Evolutionary conservation across 2,329 filamentous ascomycete species (phyloP).

Genomic region (Aspergillus sergii): DNA sequence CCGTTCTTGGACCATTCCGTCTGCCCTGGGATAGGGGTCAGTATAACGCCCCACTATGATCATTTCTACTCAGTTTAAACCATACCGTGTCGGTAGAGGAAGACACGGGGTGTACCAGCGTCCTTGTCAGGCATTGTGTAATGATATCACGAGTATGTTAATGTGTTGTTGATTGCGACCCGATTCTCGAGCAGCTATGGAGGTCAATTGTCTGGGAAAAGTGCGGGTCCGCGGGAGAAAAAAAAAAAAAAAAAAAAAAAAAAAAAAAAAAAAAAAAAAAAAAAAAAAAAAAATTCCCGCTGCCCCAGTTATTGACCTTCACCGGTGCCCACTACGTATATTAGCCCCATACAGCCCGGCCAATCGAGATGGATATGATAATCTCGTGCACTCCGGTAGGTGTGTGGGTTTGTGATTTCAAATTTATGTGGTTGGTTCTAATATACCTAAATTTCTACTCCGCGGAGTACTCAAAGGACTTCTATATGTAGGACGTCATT

Average conservation of each 20-base stretch:
- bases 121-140: constrained; percentile 40
- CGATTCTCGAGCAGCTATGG: not conserved
- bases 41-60: not conserved
- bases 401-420: not conserved
- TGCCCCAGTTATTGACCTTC: not conserved
- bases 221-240: not conserved
- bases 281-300: not conserved
- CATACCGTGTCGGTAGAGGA: constrained; percentile 42
- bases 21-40: constrained; percentile 23
- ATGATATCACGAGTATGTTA: not conserved
- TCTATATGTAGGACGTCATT: not conserved
- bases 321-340: not conserved
- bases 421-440: not conserved
- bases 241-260: not conserved
- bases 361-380: not conserved
- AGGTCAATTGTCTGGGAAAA: not conserved
- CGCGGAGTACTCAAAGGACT: not conserved
- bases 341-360: not conserved
- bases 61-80: constrained; percentile 1
- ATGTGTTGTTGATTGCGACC: not conserved
- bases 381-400: not conserved
- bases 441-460: too few relatives aligned
- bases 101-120: constrained; percentile 37
- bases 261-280: not conserved
- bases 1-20: constrained; percentile 54